A percentile compares a stretch with the other conserved stretches of the same genome.
These are phyloP conservation scores for Endoconidiophora laricicola DNA, from an alignment of 2,329 filamentous ascomycete genomes.

Conservation along the genomic window DNA sequence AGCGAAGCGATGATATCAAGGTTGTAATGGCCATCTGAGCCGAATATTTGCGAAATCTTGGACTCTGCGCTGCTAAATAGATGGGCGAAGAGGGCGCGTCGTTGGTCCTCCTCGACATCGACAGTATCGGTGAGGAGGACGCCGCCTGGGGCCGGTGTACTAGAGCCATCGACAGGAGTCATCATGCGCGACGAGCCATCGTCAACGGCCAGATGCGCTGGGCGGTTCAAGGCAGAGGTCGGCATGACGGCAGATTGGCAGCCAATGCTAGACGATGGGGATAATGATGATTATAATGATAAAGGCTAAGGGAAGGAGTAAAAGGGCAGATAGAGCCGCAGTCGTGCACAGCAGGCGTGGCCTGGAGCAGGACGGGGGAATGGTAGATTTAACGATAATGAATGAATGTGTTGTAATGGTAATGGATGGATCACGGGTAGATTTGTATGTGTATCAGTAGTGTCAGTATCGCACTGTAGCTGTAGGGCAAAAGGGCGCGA, in stretches of 20 bases:
- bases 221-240: slow-evolving; percentile 4
- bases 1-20: slow-evolving; percentile 36
- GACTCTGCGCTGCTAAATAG: slow-evolving; percentile 63
- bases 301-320: neutral
- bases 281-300: neutral
- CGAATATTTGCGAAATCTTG: slow-evolving; percentile 61
- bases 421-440: slow-evolving; percentile 1
- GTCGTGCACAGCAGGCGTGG: neutral
- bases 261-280: neutral
- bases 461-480: too few species aligned
- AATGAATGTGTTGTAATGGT: neutral
- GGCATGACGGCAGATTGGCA: slow-evolving; percentile 2
- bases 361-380: neutral
- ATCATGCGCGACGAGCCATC: slow-evolving; percentile 37
- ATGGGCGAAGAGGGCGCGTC: slow-evolving; percentile 58
- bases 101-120: slow-evolving; percentile 44
- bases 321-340: neutral
- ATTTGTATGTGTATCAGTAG: neutral
- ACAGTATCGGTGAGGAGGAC: slow-evolving; percentile 7
- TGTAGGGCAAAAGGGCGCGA: slow-evolving; percentile 5
- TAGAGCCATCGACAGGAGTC: slow-evolving; percentile 32
- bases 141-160: slow-evolving; percentile 9
- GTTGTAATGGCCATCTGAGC: slow-evolving; percentile 37
- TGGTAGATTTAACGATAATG: neutral
- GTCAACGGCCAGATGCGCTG: slow-evolving; percentile 23